Conservation (phyloP, 1,284 basidiomycete species). For the Trametes polyzona region DNA sequence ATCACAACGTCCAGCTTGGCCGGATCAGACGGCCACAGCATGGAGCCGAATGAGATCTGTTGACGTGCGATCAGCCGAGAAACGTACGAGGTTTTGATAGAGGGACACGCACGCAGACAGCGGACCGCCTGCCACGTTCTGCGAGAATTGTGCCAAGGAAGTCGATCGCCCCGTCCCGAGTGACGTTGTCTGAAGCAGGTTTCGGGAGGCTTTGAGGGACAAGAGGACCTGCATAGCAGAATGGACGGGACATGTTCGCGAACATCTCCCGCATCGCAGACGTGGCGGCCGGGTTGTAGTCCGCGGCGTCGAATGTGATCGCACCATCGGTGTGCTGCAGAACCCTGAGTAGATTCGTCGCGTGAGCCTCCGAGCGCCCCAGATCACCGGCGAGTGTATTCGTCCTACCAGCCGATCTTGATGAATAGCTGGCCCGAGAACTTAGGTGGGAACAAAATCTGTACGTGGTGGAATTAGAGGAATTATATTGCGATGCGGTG, state of each 20-base stretch:
- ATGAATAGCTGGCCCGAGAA: constrained; percentile 3
- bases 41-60: constrained; percentile 25
- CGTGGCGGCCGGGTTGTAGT: constrained; percentile 15
- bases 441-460: neutral
- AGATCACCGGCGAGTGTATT: too few relatives aligned
- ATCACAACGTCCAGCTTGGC: constrained; percentile 18
- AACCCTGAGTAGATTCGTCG: neutral
- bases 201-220: too few relatives aligned
- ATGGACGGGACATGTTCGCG: constrained; percentile 8
- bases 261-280: constrained; percentile 14
- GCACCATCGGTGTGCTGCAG: constrained; percentile 17
- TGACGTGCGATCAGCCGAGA: neutral
- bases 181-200: too few relatives aligned
- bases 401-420: constrained; percentile 10
- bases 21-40: constrained; percentile 21
- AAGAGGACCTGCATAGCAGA: constrained; percentile 18
- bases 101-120: constrained; percentile 16
- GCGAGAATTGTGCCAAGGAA: too few relatives aligned
- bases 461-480: neutral
- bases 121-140: too few relatives aligned
- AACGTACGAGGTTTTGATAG: neutral
- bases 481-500: too few relatives aligned
- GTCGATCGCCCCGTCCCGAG: too few relatives aligned
- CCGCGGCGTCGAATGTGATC: constrained; percentile 18
- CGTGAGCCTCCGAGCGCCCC: neutral